Evolutionary conservation across 2,329 filamentous ascomycete genomes (phyloP), one percentile per base, ranked within the genome.

Genomic region (Cordyceps farinosa): DNA sequence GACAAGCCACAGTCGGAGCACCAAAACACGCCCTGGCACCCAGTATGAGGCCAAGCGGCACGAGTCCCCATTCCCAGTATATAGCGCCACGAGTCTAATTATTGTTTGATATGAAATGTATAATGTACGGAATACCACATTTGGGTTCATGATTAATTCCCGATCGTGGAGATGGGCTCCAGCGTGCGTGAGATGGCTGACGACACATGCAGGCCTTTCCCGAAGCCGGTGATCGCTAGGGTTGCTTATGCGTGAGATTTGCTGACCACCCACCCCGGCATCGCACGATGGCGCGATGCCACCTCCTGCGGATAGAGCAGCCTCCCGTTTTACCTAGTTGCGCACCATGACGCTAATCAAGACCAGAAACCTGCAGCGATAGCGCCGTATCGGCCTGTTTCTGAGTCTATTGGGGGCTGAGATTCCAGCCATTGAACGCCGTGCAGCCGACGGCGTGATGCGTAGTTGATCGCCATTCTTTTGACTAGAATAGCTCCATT

Each of bases 1-100:
- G 76, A 76, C n/a, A 56, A 56, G 60, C 17, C 40, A 8, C 59
- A 55, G 5, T 30, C 40, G 34, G 52, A 44, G 32, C 52, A 34
- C 11, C 60, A 62, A 42, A 62, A 62, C n/a, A 62, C 51, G 15
- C 52, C 44, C 5, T 62, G 60, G 60, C 60, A 62, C 30, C 52
- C 52, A 1, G 60, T 62, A 36, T 62, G 51, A 42, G 40, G 40
- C 36, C 17, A 7, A 22, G 4, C 36, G 7, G 17, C 29, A 61
- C 56, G 22, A 22, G 22, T 22, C 22, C 22, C 22, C 22, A 22
- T 22, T 22, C 27, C 50, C 50, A 2, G 59, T 61, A 32, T 61
- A 55, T 22, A 17, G 6, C 27, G 13, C 29, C 17, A 61, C 56
- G 57, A 53, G n/a, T 48, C 29, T 61, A 38, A 29, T 62, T 17